Evolutionary conservation across 2,329 filamentous ascomycete genomes (phyloP).

Genomic region (Verticillium nubilum): DNA sequence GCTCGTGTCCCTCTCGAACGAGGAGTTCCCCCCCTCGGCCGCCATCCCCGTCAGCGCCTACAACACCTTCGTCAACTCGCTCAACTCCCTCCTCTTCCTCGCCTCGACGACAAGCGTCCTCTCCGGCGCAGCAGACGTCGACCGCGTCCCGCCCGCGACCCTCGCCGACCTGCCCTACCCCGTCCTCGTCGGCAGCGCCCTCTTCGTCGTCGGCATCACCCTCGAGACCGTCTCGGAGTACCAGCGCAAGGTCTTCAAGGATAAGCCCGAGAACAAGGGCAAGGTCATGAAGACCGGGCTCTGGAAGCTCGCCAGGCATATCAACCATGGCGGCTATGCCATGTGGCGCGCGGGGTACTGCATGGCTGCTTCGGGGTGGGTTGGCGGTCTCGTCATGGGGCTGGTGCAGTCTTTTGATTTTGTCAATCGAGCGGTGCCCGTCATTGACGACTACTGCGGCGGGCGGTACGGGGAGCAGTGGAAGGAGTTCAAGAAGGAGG

Average conservation of each 20-base stretch:
- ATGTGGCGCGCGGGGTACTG: slow-evolving; percentile 26
- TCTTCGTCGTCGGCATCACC: slow-evolving; percentile 46
- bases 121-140: slow-evolving; percentile 7
- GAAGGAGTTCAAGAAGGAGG: slow-evolving; percentile 29
- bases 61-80: slow-evolving; percentile 50
- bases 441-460: slow-evolving; percentile 31
- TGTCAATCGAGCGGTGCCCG: slow-evolving; percentile 20
- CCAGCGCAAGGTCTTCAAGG: slow-evolving; percentile 43
- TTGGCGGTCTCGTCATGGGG: slow-evolving; percentile 23
- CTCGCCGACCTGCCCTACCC: slow-evolving; percentile 12
- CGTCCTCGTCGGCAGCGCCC: slow-evolving; percentile 38
- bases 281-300: slow-evolving; percentile 30
- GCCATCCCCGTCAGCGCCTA: slow-evolving; percentile 40
- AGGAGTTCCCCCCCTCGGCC: slow-evolving; percentile 38
- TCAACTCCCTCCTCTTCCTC: slow-evolving; percentile 50
- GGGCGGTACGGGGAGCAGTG: slow-evolving; percentile 31
- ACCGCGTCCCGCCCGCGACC: slow-evolving; percentile 10
- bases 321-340: slow-evolving; percentile 34
- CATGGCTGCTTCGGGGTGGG: slow-evolving; percentile 28
- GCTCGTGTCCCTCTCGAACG: slow-evolving; percentile 38
- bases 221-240: slow-evolving; percentile 51
- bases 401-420: slow-evolving; percentile 24
- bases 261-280: slow-evolving; percentile 26
- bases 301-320: slow-evolving; percentile 31
- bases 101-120: slow-evolving; percentile 38